Conservation (phyloP, 75 land plant genomes). For the Selaginella moellendorffii region DNA sequence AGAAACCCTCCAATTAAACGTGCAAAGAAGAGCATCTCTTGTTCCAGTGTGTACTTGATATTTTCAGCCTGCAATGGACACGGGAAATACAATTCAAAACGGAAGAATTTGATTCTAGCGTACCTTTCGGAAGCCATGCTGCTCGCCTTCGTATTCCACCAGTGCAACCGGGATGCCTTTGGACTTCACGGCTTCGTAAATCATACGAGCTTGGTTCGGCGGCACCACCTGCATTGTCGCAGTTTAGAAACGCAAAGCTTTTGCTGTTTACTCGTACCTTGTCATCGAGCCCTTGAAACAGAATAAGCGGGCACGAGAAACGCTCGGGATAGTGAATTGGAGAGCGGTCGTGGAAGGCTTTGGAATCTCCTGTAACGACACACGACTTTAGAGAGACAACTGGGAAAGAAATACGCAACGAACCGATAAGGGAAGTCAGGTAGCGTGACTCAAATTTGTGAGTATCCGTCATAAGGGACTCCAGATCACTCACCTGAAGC, state of each 20-base stretch:
- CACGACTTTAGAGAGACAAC: too few species aligned
- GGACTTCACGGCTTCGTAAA: constrained; percentile 63
- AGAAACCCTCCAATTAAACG: constrained; percentile 54
- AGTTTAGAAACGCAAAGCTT: neutral
- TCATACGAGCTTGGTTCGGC: constrained; percentile 76
- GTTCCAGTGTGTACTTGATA: constrained; percentile 78
- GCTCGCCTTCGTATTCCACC: constrained; percentile 84
- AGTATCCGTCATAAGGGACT: constrained; percentile 48
- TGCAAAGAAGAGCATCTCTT: too few species aligned
- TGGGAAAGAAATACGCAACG: constrained; percentile 6
- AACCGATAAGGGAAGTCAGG: constrained; percentile 64
- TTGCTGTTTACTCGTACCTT: constrained; percentile 37
- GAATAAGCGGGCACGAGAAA: constrained; percentile 78
- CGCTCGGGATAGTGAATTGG: constrained; percentile 75
- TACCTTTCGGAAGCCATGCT: constrained; percentile 89
- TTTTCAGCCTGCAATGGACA: constrained; percentile 58
- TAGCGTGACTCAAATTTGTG: constrained; percentile 93
- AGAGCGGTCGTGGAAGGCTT: constrained; percentile 42
- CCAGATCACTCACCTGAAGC: constrained; percentile 61
- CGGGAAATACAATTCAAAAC: neutral
- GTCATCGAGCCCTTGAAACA: constrained; percentile 92
- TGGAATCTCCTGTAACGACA: too few species aligned
- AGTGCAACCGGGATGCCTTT: constrained; percentile 87
- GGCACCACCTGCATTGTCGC: constrained; percentile 62
- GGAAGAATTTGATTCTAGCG: neutral